These are phyloP conservation scores for Zymoseptoria passerinii DNA, from an alignment of 2,329 filamentous ascomycete species.

Conservation along the genomic window DNA sequence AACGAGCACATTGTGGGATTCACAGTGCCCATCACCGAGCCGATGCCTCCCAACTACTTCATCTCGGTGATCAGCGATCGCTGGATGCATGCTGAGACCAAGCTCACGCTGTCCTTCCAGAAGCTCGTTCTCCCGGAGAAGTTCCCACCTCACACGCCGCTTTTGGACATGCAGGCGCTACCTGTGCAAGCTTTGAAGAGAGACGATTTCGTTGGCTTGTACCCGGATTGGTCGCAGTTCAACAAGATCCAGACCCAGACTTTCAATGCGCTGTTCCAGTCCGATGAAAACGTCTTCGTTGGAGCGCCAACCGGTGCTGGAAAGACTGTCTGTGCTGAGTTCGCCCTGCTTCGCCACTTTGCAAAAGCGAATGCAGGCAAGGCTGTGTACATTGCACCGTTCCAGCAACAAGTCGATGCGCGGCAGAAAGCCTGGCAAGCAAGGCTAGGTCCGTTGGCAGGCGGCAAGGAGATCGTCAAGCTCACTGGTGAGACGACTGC, in stretches of 20 bases:
- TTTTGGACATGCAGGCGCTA: slow-evolving; percentile 84
- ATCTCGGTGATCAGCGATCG: slow-evolving; percentile 88
- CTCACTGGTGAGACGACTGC: slow-evolving; percentile 86
- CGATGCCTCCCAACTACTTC: slow-evolving; percentile 98
- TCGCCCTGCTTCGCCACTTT: slow-evolving; percentile 86
- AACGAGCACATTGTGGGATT: slow-evolving; percentile 95
- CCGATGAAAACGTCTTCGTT: slow-evolving; percentile 88
- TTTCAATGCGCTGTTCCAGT: slow-evolving; percentile 85
- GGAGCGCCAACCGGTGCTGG: slow-evolving; percentile 90
- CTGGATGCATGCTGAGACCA: slow-evolving; percentile 98
- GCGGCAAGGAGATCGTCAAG: slow-evolving; percentile 85
- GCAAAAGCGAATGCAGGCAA: slow-evolving; percentile 60
- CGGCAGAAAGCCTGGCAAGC: slow-evolving; percentile 78
- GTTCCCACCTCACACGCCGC: slow-evolving; percentile 86
- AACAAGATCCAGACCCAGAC: slow-evolving; percentile 97
- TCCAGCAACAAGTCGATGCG: slow-evolving; percentile 83
- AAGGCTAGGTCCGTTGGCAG: slow-evolving; percentile 61
- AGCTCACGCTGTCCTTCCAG: slow-evolving; percentile 86
- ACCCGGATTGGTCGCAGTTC: slow-evolving; percentile 77
- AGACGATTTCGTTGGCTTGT: slow-evolving; percentile 72
- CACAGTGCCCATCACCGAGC: slow-evolving; percentile 91
- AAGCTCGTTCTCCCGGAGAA: slow-evolving; percentile 91
- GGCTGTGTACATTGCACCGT: slow-evolving; percentile 88
- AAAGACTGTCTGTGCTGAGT: slow-evolving; percentile 94
- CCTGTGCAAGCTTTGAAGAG: slow-evolving; percentile 83